A percentile compares a stretch with the other conserved stretches of the same genome.
Evolutionary conservation across 805 yeast genomes (phyloP).

Genomic region (Candida orba): DNA sequence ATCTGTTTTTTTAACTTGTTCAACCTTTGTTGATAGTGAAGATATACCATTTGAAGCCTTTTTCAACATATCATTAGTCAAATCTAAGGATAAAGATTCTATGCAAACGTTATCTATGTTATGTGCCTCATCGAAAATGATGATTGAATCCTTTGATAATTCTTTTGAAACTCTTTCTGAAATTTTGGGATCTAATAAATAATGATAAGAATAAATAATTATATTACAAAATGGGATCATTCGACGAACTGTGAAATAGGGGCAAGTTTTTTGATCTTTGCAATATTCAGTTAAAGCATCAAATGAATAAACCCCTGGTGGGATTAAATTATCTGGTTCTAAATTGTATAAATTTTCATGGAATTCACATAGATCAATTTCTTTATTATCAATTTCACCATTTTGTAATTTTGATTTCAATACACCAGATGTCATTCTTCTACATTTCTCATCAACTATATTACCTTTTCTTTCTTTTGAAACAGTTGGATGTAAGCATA

Average conservation of each 20-base stretch:
- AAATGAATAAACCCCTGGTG: conserved; percentile 91
- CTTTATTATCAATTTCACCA: conserved; percentile 34
- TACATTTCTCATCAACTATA: conserved; percentile 92
- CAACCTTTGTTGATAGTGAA: conserved; percentile 72
- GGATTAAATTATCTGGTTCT: conserved; percentile 85
- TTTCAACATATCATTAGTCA: conserved; percentile 84
- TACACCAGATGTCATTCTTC: conserved; percentile 90
- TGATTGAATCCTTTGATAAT: conserved; percentile 84
- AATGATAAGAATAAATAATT: conserved; percentile 93
- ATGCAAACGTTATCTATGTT: conserved; percentile 98
- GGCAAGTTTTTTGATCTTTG: conserved; percentile 76
- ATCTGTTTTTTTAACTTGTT: conserved; percentile 75
- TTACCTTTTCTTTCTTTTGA: conserved; percentile 84
- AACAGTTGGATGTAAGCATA: conserved; percentile 85
- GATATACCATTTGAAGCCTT: conserved; percentile 84
- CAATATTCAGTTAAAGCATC: conserved; percentile 77
- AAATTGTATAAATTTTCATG: conserved; percentile 85
- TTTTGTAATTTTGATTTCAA: conserved; percentile 59
- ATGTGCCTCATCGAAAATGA: conserved; percentile 97
- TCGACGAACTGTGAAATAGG: conserved; percentile 95
- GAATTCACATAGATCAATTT: conserved; percentile 65
- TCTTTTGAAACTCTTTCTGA: conserved; percentile 93
- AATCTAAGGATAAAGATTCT: conserved; percentile 84
- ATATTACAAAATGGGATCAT: conserved; percentile 94
- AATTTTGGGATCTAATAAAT: conserved; percentile 91